A percentile compares a stretch with the other conserved stretches of the same genome.
Evolutionary conservation across 139 green algal species (phyloP).

Genomic region (Volvox reticuliferus): DNA sequence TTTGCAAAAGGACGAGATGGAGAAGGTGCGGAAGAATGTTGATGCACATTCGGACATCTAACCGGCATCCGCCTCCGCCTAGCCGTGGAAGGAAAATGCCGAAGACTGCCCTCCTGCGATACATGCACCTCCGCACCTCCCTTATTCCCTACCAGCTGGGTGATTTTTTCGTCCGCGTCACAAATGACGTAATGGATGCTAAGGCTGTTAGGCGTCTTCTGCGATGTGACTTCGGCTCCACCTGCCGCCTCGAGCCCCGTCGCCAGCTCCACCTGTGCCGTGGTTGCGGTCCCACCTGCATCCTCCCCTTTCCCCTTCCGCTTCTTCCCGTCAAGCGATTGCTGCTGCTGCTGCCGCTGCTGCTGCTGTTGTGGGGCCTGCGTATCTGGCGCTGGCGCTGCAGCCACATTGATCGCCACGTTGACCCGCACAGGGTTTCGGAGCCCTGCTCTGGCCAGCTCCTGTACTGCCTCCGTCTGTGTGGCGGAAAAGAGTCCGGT

Average conservation of each 20-base stretch:
- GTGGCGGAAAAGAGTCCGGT: conserved; percentile 96
- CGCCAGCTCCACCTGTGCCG: neutral
- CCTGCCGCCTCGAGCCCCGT: conserved; percentile 6
- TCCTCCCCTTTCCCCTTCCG: neutral
- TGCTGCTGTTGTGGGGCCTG: neutral
- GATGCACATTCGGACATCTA: no score
- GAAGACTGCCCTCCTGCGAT: no score
- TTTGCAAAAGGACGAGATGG: no score
- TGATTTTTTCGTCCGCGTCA: conserved; percentile 80
- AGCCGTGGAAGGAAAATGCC: no score
- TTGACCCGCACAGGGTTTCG: conserved; percentile 91
- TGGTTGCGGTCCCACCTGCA: neutral
- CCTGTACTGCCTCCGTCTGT: conserved; percentile 85
- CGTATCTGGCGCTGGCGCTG: neutral
- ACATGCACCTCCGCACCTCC: no score
- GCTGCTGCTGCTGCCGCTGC: neutral
- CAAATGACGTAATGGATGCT: conserved; percentile 76
- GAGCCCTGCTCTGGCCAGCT: conserved; percentile 92
- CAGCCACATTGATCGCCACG: conserved; percentile 65
- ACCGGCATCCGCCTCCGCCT: no score
- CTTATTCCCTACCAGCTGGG: conserved; percentile 69
- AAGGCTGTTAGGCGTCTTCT: conserved; percentile 82
- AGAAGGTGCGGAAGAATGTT: no score
- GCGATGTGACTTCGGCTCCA: conserved; percentile 25
- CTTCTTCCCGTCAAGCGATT: neutral